Percentiles rank a stretch among this genome's conserved stretches.
Conservation (phyloP, 176 grass and related monocot species). For the Oryza nivara region DNA sequence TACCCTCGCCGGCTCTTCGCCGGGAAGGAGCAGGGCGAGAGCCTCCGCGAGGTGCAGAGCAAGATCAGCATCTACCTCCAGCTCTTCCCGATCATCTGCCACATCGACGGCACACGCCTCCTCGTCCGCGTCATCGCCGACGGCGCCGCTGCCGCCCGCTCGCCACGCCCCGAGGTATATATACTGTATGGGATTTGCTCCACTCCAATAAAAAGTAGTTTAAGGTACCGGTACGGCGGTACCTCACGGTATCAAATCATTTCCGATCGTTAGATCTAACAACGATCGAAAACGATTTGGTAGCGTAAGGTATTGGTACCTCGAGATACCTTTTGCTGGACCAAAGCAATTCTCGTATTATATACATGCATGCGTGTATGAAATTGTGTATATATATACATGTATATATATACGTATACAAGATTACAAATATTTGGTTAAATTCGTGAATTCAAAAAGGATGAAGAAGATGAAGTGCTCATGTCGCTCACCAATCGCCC, state of each 20-base stretch:
- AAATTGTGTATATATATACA: too few relatives aligned
- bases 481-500: background rate
- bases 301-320: too few relatives aligned
- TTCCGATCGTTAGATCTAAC: too few relatives aligned
- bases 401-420: background rate
- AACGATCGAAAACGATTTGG: too few relatives aligned
- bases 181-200: background rate
- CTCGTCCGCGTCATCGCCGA: conserved; percentile 33
- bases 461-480: background rate
- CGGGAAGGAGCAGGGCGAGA: background rate
- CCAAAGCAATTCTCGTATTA: too few relatives aligned
- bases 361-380: background rate
- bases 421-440: background rate
- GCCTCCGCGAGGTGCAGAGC: conserved; percentile 29
- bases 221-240: too few relatives aligned
- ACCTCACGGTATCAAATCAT: too few relatives aligned
- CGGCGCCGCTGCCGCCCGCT: background rate
- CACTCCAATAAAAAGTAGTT: too few relatives aligned
- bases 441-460: background rate
- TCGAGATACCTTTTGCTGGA: too few relatives aligned
- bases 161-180: background rate
- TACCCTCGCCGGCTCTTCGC: conserved; percentile 27
- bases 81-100: conserved; percentile 49
- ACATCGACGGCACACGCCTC: conserved; percentile 44
- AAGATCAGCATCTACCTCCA: conserved; percentile 46